These are phyloP conservation scores for Paecilomyces variotii DNA, from an alignment of 2,329 filamentous ascomycete genomes.

Conservation along the genomic window DNA sequence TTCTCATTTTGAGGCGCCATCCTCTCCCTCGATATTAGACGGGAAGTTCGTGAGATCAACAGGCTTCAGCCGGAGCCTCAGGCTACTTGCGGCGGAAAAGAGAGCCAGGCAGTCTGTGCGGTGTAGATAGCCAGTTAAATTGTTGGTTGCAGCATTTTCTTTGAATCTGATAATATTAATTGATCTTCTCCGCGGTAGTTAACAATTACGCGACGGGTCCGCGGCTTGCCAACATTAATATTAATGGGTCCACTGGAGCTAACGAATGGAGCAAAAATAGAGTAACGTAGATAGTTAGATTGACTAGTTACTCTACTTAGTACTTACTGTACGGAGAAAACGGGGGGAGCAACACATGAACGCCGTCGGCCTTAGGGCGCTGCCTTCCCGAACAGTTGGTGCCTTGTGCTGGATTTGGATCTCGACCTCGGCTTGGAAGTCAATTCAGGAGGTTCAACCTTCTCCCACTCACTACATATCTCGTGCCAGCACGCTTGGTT, in stretches of 20 bases:
- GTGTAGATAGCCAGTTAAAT: not conserved
- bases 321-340: not conserved
- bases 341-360: not conserved
- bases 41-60: not conserved
- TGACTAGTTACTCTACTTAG: not conserved
- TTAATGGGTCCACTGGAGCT: not conserved
- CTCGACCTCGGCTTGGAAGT: not conserved
- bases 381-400: not conserved
- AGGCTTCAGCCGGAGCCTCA: not conserved
- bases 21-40: not conserved
- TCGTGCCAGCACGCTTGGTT: not conserved
- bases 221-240: not conserved
- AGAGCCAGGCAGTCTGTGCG: not conserved
- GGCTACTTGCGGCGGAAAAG: not conserved
- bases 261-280: not conserved
- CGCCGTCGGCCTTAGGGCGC: not conserved
- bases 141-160: not conserved
- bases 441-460: not conserved
- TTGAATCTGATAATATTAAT: not conserved
- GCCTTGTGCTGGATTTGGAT: not conserved
- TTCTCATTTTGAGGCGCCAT: constrained; percentile 55
- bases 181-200: not conserved
- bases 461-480: not conserved
- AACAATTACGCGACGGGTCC: not conserved
- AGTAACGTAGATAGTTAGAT: not conserved